Conservation (phyloP, 1,139 yeast species). For the Kodamaea anthophila region DNA sequence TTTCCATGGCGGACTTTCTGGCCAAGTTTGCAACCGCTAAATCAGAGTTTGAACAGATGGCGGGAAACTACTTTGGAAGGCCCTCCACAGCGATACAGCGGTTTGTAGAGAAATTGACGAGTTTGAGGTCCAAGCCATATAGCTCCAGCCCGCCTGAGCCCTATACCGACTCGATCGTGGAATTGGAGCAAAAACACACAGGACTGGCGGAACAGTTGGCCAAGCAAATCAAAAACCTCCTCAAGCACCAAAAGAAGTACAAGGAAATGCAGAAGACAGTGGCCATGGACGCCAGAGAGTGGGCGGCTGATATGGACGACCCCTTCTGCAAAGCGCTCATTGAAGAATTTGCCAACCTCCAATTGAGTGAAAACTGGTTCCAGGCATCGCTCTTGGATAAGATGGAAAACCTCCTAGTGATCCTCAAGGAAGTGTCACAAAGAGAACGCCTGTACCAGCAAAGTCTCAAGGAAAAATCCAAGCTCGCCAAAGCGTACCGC, state of each 20-base stretch:
- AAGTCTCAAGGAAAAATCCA: slow-evolving; percentile 25
- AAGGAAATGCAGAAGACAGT: slow-evolving; percentile 30
- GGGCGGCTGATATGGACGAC: slow-evolving; percentile 38
- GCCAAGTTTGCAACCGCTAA: slow-evolving; percentile 4
- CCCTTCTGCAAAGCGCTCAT: slow-evolving; percentile 34
- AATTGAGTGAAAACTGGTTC: slow-evolving; percentile 30
- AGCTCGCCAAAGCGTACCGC: slow-evolving; percentile 29
- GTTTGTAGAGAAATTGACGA: slow-evolving; percentile 23
- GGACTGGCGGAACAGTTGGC: slow-evolving; percentile 15
- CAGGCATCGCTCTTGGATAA: slow-evolving; percentile 29
- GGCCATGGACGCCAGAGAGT: slow-evolving; percentile 29
- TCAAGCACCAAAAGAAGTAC: slow-evolving; percentile 20
- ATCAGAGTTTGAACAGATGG: slow-evolving; percentile 2
- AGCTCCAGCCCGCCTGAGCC: not conserved
- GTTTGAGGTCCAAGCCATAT: slow-evolving; percentile 12
- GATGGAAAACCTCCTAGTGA: slow-evolving; percentile 35
- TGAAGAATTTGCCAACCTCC: slow-evolving; percentile 32
- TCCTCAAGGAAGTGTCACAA: slow-evolving; percentile 40
- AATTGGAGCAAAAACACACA: no score
- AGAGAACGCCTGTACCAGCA: slow-evolving; percentile 45
- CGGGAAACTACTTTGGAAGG: slow-evolving; percentile 9
- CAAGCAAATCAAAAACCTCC: slow-evolving; percentile 2
- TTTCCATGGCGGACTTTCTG: no score
- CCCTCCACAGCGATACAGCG: slow-evolving; percentile 28
- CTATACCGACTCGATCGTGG: no score